Evolutionary conservation across 2,329 filamentous ascomycete species (phyloP), one percentile per base, ranked within the genome.

Genomic region (Chalaropsis thielavioides): DNA sequence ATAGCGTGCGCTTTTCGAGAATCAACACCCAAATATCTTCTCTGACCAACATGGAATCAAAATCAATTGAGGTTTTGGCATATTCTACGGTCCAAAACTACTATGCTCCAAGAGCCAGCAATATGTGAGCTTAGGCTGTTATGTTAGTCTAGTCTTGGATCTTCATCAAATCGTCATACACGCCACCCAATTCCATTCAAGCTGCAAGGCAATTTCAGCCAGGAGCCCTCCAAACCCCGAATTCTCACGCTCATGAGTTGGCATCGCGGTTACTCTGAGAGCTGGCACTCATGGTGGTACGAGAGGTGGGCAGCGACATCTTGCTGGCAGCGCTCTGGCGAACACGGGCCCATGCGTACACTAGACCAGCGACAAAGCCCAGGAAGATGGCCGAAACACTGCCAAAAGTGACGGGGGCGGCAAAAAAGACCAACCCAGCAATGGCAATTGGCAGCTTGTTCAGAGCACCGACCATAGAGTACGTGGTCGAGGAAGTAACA

Each of bases 361-460:
- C 89, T 64, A 97, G 83, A 69, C 94, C 94, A 71, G 89, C 94
- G 70, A 97, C 76, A 75, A 96, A 97, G 43, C 92, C 94, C 67
- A 99, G 82, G 68, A 86, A 80, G 72, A 99, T 97, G 70, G 94
- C 94, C 24, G 90, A 90, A 11, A 96, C 89, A 72, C 90, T 94
- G 70, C 90, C 91, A 68, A 96, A 83, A 0, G 94, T 97, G 70
- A 96, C 88, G 0, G 94, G 92, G 0, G 92, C 92, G 68, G 94
- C 84, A 77, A 99, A 99, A 82, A 99, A 99, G 71, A 99, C 77
- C 49, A 99, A 83, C 35, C 94, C 94, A 69, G 88, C 92, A 69
- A 99, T 75, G 64, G 94, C 94, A 70, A 99, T 92, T 51, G 94
- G 94, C 40, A 99, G 86, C 81, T 99, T 99, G 83, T 99, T 99